Conservation (phyloP, 2,329 filamentous ascomycete genomes). For the Fusarium chuoi region DNA sequence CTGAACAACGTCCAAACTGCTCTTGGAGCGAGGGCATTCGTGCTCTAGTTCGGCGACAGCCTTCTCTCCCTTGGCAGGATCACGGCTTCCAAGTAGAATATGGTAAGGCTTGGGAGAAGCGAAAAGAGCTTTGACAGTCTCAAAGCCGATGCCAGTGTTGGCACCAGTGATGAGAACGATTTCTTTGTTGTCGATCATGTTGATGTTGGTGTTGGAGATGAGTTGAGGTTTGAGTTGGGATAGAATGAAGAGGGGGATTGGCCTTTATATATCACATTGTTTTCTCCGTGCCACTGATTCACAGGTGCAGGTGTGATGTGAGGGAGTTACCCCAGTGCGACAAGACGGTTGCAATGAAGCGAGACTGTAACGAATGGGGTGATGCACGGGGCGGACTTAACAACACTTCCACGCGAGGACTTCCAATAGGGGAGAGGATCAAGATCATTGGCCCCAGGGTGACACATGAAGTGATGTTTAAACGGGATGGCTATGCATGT, state of each 20-base stretch:
- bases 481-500: background rate
- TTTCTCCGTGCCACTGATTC: slow-evolving; percentile 1
- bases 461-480: background rate
- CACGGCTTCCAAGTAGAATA: slow-evolving; percentile 66
- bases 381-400: slow-evolving; percentile 13
- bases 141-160: slow-evolving; percentile 70
- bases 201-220: background rate
- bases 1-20: slow-evolving; percentile 57
- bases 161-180: slow-evolving; percentile 69
- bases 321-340: background rate
- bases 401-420: background rate
- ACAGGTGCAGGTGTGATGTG: background rate
- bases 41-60: slow-evolving; percentile 55
- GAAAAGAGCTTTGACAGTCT: slow-evolving; percentile 65
- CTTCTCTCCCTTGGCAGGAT: slow-evolving; percentile 59
- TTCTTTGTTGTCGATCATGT: slow-evolving; percentile 42
- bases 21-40: slow-evolving; percentile 54
- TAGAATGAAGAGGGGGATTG: background rate
- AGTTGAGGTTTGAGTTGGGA: background rate
- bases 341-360: background rate
- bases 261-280: slow-evolving; percentile 2
- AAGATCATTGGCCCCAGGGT: background rate
- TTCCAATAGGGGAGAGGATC: background rate
- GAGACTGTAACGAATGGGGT: background rate
- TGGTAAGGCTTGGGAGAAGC: slow-evolving; percentile 60